A percentile compares a stretch with the other conserved stretches of the same genome.
Evolutionary conservation across 352 stramenopile genomes (phyloP).

Genomic region (Globisporangium irregulare): DNA sequence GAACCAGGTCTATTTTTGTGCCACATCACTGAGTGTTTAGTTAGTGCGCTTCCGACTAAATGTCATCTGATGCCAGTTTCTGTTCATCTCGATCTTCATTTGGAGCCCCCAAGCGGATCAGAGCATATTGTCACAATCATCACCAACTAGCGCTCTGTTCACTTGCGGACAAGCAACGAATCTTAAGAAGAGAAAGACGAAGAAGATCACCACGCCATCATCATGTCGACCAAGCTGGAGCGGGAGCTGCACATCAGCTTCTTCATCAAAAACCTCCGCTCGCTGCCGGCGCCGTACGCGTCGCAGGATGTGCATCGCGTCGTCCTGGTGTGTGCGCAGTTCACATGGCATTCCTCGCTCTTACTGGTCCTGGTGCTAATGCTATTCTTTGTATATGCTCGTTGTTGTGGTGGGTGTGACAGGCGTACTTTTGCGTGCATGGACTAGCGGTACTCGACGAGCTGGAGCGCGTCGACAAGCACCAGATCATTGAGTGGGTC

Average conservation of each 20-base stretch:
- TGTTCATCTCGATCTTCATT: not conserved
- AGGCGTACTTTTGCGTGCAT: conserved; percentile 86
- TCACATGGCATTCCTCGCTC: not conserved
- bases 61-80: not conserved
- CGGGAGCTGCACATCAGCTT: conserved; percentile 75
- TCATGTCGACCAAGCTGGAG: conserved; percentile 40
- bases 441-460: conserved; percentile 78
- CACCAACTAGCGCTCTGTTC: not conserved
- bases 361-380: not conserved
- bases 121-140: no score
- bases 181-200: not conserved
- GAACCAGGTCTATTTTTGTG: not conserved
- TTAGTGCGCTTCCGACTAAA: not conserved
- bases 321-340: conserved; percentile 45
- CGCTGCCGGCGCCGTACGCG: conserved; percentile 66
- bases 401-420: not conserved
- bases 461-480: conserved; percentile 65
- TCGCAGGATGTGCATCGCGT: conserved; percentile 81
- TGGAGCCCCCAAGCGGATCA: not conserved
- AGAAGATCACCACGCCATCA: not conserved
- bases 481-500: conserved; percentile 82
- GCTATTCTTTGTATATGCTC: not conserved
- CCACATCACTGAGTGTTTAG: not conserved
- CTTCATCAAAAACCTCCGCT: conserved; percentile 77
- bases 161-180: not conserved